Conservation (phyloP, 495 filamentous ascomycete species). For the Beverwykella pulmonaria region DNA sequence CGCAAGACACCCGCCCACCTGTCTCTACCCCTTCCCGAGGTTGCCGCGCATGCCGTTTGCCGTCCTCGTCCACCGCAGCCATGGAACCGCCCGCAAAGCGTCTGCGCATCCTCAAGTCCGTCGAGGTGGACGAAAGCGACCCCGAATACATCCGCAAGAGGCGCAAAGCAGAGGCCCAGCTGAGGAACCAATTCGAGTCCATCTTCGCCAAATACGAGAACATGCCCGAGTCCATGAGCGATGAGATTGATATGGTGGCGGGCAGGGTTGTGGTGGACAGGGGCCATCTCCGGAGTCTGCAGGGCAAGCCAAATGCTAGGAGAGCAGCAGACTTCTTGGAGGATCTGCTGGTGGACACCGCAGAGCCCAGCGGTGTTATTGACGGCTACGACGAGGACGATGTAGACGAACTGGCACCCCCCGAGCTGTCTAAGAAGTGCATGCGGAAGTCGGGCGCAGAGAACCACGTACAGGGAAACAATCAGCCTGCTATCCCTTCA, state of each 20-base stretch:
- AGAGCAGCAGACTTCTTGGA: slow-evolving; percentile 32
- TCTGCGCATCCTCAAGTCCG: slow-evolving; percentile 19
- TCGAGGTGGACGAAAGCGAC: slow-evolving; percentile 38
- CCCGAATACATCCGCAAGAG: slow-evolving; percentile 50
- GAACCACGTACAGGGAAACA: neutral
- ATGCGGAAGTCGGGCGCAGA: neutral
- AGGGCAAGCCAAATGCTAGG: slow-evolving; percentile 27
- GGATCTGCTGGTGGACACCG: slow-evolving; percentile 29
- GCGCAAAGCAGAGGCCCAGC: slow-evolving; percentile 62
- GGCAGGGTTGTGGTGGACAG: slow-evolving; percentile 83
- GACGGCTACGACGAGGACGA: slow-evolving; percentile 18
- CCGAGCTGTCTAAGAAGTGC: neutral
- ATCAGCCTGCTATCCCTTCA: neutral
- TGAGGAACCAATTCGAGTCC: slow-evolving; percentile 78
- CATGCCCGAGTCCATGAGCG: slow-evolving; percentile 56
- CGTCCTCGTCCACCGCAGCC: neutral
- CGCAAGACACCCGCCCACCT: neutral
- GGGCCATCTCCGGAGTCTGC: slow-evolving; percentile 65
- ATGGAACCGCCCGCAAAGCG: slow-evolving; percentile 36
- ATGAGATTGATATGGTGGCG: slow-evolving; percentile 78
- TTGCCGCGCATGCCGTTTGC: neutral
- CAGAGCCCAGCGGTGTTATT: neutral
- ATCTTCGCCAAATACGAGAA: slow-evolving; percentile 86
- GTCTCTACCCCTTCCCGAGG: neutral
- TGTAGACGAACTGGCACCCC: slow-evolving; percentile 27